phyloP scores from a whole-genome alignment of 2,329 filamentous ascomycete genomes.

The Decorospora gaudefroyi region DNA sequence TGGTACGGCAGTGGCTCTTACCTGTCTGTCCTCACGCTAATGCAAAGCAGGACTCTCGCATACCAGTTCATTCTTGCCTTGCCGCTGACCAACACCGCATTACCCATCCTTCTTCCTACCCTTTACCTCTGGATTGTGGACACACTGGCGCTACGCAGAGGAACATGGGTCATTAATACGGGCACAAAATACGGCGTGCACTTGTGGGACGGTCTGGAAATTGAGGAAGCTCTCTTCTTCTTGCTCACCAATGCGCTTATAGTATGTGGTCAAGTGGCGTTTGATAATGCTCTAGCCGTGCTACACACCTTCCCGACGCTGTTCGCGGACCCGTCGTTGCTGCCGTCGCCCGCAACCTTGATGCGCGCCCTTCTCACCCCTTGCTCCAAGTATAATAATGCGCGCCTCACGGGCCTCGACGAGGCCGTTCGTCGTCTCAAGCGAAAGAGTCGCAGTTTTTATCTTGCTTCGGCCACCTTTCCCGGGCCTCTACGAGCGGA shows the following conservation, averaged over 20 bases:
- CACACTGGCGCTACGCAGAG: constrained; percentile 66
- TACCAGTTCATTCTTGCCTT: constrained; percentile 67
- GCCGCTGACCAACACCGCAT: constrained; percentile 60
- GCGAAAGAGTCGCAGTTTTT: constrained; percentile 73
- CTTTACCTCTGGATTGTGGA: constrained; percentile 75
- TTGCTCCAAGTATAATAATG: constrained; percentile 59
- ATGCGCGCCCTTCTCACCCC: constrained; percentile 58
- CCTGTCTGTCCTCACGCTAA: neutral
- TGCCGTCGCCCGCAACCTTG: constrained; percentile 57
- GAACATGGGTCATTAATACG: constrained; percentile 71
- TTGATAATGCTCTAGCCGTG: constrained; percentile 70
- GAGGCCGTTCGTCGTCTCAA: constrained; percentile 63
- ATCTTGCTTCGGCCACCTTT: constrained; percentile 71
- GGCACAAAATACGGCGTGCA: constrained; percentile 68
- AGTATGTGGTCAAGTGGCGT: constrained; percentile 69
- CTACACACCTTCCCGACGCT: constrained; percentile 64
- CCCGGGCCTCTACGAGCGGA: constrained; percentile 69
- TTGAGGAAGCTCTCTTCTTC: constrained; percentile 78
- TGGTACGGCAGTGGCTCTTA: constrained; percentile 52
- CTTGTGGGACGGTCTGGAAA: constrained; percentile 67
- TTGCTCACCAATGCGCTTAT: constrained; percentile 70
- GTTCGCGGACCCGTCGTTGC: constrained; percentile 57
- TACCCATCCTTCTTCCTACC: constrained; percentile 67
- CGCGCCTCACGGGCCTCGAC: constrained; percentile 61
- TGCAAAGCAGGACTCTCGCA: constrained; percentile 57